Evolutionary conservation across 257 asterid species (phyloP).

Genomic region (Penstemon eatonii): DNA sequence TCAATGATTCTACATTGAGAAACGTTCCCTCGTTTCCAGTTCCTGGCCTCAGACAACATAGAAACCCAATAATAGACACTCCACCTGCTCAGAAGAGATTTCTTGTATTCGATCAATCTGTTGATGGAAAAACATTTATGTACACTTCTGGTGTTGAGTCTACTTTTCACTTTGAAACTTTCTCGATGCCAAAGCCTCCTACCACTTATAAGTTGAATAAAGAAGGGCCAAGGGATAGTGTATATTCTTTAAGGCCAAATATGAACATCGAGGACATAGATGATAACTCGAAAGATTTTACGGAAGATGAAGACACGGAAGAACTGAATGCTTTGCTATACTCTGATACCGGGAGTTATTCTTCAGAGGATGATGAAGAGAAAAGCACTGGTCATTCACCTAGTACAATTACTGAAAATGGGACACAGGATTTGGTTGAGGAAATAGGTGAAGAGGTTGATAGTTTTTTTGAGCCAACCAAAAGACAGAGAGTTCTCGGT

Average conservation of each 20-base stretch:
- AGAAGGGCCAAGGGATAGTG: constrained; percentile 32
- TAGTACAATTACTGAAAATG: constrained; percentile 64
- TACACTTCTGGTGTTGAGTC: constrained; percentile 49
- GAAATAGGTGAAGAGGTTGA: constrained; percentile 65
- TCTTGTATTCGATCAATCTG: constrained; percentile 84
- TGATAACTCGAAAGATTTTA: constrained; percentile 35
- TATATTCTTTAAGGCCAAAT: constrained; percentile 32
- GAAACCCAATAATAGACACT: constrained; percentile 29
- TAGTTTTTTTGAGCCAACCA: constrained; percentile 51
- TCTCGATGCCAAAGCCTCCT: constrained; percentile 38
- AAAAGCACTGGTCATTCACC: constrained; percentile 95
- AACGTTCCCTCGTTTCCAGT: constrained; percentile 34
- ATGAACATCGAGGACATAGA: constrained; percentile 34
- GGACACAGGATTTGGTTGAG: constrained; percentile 31
- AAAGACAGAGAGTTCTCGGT: constrained; percentile 52
- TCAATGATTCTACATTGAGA: constrained; percentile 44
- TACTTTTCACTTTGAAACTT: constrained; percentile 36
- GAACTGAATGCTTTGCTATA: constrained; percentile 79
- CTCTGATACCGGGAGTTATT: constrained; percentile 60
- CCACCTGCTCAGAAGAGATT: constrained; percentile 48
- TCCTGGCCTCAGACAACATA: constrained; percentile 36
- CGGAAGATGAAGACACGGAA: constrained; percentile 70
- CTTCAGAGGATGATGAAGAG: constrained; percentile 68
- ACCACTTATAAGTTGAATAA: constrained; percentile 30
- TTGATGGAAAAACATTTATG: constrained; percentile 63